Evolutionary conservation across 192 early-diverging fungal species (phyloP).

Genomic region (Paraglomus brasilianum): DNA sequence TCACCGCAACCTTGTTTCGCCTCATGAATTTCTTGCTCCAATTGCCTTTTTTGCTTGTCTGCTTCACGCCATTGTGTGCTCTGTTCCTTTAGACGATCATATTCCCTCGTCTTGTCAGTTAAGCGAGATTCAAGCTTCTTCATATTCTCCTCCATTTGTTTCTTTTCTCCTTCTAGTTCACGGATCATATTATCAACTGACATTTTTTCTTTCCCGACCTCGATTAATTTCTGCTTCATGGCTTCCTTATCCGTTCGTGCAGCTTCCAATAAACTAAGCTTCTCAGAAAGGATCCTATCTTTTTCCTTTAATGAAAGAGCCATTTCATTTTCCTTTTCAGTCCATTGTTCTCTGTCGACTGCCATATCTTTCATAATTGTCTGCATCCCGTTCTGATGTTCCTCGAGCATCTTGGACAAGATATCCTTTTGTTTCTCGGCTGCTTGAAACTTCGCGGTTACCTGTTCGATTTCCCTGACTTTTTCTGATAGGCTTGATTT

Average conservation of each 20-base stretch:
- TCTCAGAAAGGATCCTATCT: neutral
- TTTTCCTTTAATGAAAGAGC: neutral
- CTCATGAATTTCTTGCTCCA: no score
- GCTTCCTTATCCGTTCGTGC: neutral
- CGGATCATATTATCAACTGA: neutral
- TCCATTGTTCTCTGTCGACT: constrained; percentile 2
- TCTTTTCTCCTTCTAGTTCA: constrained; percentile 11
- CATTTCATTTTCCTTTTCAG: neutral
- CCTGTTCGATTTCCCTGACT: neutral
- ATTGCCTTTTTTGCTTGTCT: no score
- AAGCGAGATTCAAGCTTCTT: neutral
- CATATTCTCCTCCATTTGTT: constrained; percentile 11
- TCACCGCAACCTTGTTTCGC: no score
- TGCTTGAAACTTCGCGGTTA: neutral
- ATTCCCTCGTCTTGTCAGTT: neutral
- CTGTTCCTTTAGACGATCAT: constrained; percentile 14
- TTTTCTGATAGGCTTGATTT: neutral
- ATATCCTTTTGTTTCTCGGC: neutral
- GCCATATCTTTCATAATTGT: constrained; percentile 19
- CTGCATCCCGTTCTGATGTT: constrained; percentile 12
- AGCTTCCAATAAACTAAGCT: neutral
- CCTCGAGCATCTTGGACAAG: neutral
- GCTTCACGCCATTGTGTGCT: no score
- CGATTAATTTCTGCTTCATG: constrained; percentile 20
- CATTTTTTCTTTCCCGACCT: constrained; percentile 10